phyloP scores from a whole-genome alignment of 1,284 basidiomycete genomes.

The Coniferiporia weirii region DNA sequence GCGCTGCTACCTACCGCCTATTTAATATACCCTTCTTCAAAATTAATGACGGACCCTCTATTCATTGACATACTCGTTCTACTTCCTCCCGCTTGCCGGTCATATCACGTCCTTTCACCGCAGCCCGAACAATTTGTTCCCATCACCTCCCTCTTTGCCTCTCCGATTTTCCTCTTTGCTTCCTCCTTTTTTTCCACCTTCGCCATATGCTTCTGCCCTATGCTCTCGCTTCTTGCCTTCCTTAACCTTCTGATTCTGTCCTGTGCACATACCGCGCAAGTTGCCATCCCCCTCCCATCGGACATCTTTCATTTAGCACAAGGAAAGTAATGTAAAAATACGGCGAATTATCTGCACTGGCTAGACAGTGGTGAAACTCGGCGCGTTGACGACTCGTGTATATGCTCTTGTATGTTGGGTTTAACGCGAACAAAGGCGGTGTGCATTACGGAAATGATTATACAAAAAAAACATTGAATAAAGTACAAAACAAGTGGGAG shows the following conservation, averaged over 20 bases:
- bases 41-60: slow-evolving; percentile 5
- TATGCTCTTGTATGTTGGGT: no score
- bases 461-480: no score
- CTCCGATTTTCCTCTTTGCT: no score
- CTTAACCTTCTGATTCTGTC: neutral
- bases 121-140: neutral
- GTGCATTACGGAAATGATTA: no score
- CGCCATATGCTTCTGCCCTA: neutral
- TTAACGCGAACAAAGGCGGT: no score
- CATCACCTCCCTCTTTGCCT: no score
- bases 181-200: neutral
- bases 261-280: neutral
- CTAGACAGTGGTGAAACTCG: neutral
- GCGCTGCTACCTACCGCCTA: neutral
- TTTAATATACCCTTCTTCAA: slow-evolving; percentile 8
- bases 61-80: neutral
- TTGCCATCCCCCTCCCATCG: neutral
- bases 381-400: neutral
- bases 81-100: neutral
- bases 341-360: neutral
- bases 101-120: neutral
- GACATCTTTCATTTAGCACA: slow-evolving; percentile 1
- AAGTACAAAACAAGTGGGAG: no score
- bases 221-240: neutral
- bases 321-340: slow-evolving; percentile 8